phyloP scores from a whole-genome alignment of 306 rosid species.

The barrel medic (Medicago truncatula) region DNA sequence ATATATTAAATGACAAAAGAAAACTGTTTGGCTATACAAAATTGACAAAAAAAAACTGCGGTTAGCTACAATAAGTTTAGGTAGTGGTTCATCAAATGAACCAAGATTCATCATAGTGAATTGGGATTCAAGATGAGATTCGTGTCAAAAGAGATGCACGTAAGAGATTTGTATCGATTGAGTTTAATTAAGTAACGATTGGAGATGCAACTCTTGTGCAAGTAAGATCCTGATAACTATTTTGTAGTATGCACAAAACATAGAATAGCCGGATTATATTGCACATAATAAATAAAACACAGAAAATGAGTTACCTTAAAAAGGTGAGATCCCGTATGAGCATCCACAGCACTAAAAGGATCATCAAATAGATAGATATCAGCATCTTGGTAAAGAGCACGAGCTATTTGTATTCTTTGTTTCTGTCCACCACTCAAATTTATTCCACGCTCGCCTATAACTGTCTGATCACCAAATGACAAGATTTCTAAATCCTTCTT shows the following conservation, averaged over 20 bases:
- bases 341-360: conserved; percentile 95
- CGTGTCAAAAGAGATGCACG: not conserved
- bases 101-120: not conserved
- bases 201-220: not conserved
- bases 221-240: not conserved
- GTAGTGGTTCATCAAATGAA: not conserved
- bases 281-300: conserved; percentile 26
- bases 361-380: conserved; percentile 92
- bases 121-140: not conserved
- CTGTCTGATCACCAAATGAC: conserved; percentile 82
- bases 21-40: not conserved
- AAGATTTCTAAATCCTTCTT: conserved; percentile 82
- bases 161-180: not conserved
- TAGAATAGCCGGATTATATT: not conserved
- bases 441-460: conserved; percentile 93
- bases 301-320: conserved; percentile 58
- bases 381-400: conserved; percentile 84
- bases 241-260: not conserved
- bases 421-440: conserved; percentile 97
- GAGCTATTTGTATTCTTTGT: conserved; percentile 89
- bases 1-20: not conserved
- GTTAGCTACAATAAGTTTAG: not conserved
- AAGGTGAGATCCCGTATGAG: conserved; percentile 94
- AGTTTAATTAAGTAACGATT: not conserved
- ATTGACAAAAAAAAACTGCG: not conserved